Evolutionary conservation across 2,329 filamentous ascomycete genomes (phyloP), one percentile per base, ranked within the genome.

Genomic region (Periconia sp.): DNA sequence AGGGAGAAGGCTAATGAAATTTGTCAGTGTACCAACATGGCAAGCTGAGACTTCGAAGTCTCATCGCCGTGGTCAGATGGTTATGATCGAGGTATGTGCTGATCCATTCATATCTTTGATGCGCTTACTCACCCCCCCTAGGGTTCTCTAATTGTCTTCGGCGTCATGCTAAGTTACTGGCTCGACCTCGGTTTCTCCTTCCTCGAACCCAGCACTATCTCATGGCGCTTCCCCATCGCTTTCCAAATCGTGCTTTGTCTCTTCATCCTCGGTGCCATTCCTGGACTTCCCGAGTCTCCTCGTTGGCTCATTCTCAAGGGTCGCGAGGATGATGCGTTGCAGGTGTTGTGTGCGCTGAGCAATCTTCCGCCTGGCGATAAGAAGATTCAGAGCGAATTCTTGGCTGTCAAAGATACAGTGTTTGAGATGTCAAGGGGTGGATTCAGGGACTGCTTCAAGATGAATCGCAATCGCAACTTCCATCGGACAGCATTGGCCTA

Each of bases 401-500:
- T 56, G 28, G 68, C 65, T 15, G 63, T 70, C 17, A 70, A 68
- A 43, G 68, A 71, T 36, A 67, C 68, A 4, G 66, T 65, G 4
- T 57, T 68, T 24, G 66, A 70, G 40, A 69, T 69, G 64, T 60
- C 63, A 0, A 56, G 79, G 66, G 69, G 77, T 18, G 72, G 69
- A 18, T 83, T 83, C 66, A 62, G 64, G 5, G 81, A 84, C 49
- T 74, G 84, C 44, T 84, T 84, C 65, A 82, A 77, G 48, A 80
- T 80, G 74, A 71, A 72, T 47, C 61, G 69, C 17, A 72, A 74
- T 47, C 66, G 73, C 18, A 72, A 74, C 45, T 66, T 74, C 33
- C 73, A 76, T 54, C 71, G 74, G 10, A 72, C 69, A 7, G 56
- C 62, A 6, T 58, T 76, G 40, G 73, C 67, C 10, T 74, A 73